Evolutionary conservation across 2,329 filamentous ascomycete species (phyloP), one percentile per base, ranked within the genome.

Genomic region (Cladosporium colombiae): DNA sequence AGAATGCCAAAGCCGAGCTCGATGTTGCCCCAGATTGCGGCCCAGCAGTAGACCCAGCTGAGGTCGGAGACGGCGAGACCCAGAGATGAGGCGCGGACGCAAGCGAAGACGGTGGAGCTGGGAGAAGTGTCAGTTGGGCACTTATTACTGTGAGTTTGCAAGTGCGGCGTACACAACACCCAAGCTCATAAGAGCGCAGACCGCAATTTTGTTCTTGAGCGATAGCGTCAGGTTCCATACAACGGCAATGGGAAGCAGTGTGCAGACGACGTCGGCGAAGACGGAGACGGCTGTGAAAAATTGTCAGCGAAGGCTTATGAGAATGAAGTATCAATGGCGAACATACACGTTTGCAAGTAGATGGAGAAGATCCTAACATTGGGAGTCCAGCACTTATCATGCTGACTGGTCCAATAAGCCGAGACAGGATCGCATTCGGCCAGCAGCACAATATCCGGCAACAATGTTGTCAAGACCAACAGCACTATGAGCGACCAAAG

Each of bases 281-380:
- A 74, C 69, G 7, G 69, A 70, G 52, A 73, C 73, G 29, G 70
- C 72, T 73, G 44, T 65, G 46, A 16, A 6, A 31, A 7, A 18
- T 21, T 33, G 52, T 55, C 7, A 55, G 52, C 29, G 10, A 3
- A 11, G 18, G 25, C 18, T n/a, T 13, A 11, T 55, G 10, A 5
- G 7, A 13, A 31, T 1, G 13, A 27, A 1, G 16, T n/a, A 2
- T 56, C 3, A 23, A 11, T 23, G n/a, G 23, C 14, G 1, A 21
- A 68, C 71, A 25, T 69, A 74, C 73, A 69, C 49, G 70, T 70
- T 68, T 73, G 71, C 10, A 74, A 53, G 40, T 73, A 74, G 49
- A 74, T 74, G 2, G 71, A 72, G 56, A 73, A 73, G 18, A 74
- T 74, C 16, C 73, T 65, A 29, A 74, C 69, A 63, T 72, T 64